Conservation (phyloP, 2,329 filamentous ascomycete genomes). For the Ophiocordyceps camponoti-leonardi region DNA sequence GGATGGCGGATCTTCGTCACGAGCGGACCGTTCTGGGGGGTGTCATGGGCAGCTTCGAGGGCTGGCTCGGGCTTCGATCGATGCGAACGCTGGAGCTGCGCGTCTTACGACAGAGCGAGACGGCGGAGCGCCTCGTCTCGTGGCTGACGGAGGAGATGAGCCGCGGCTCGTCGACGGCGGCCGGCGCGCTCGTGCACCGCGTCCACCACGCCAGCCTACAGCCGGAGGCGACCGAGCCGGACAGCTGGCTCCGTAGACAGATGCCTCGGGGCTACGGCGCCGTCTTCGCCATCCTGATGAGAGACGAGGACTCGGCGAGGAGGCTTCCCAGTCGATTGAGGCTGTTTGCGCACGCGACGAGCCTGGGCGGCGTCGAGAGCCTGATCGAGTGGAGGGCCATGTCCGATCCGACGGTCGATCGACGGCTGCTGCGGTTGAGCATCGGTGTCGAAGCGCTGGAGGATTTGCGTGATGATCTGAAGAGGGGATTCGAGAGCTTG, state of each 20-base stretch:
- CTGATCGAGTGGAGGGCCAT: slow-evolving; percentile 93
- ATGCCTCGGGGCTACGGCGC: slow-evolving; percentile 87
- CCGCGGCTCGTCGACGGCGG: slow-evolving; percentile 16
- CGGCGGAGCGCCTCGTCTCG: slow-evolving; percentile 47
- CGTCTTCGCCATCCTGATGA: slow-evolving; percentile 63
- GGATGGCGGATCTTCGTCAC: slow-evolving; percentile 39
- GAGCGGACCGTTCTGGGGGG: slow-evolving; percentile 67
- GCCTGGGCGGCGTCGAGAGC: slow-evolving; percentile 83
- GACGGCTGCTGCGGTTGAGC: slow-evolving; percentile 60
- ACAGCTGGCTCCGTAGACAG: slow-evolving; percentile 62
- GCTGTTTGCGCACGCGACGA: slow-evolving; percentile 90
- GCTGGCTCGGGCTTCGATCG: slow-evolving; percentile 80
- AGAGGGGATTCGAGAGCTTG: slow-evolving; percentile 41
- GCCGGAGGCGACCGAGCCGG: slow-evolving; percentile 34
- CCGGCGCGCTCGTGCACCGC: slow-evolving; percentile 37
- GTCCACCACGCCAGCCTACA: slow-evolving; percentile 73
- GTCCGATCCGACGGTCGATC: slow-evolving; percentile 60
- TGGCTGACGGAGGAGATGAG: slow-evolving; percentile 47
- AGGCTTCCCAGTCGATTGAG: slow-evolving; percentile 58
- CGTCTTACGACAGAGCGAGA: slow-evolving; percentile 59
- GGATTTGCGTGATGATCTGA: slow-evolving; percentile 63
- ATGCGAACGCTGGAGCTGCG: slow-evolving; percentile 73
- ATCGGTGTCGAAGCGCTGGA: slow-evolving; percentile 76
- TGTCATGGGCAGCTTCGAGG: slow-evolving; percentile 79
- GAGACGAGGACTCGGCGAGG: slow-evolving; percentile 41